phyloP scores from a whole-genome alignment of 2,329 filamentous ascomycete species.

The Daldinia sp. region DNA sequence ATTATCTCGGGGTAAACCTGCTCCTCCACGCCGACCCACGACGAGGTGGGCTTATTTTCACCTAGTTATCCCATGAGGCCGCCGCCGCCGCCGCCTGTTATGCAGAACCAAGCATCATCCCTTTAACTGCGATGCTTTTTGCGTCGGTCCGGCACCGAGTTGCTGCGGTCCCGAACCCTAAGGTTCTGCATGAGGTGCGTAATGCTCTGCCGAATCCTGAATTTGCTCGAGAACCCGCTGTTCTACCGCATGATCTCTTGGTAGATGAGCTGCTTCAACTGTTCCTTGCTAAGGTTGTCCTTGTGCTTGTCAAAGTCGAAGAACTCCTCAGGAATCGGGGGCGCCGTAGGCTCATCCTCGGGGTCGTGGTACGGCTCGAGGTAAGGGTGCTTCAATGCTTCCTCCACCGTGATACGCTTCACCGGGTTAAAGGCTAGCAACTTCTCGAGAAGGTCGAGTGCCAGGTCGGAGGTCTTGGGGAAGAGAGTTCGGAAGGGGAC shows the following conservation, averaged over 20 bases:
- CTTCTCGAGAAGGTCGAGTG: conserved; percentile 92
- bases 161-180: background rate
- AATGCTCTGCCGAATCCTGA: conserved; percentile 1
- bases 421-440: conserved; percentile 97
- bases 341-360: conserved; percentile 95
- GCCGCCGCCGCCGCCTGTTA: conserved; percentile 2
- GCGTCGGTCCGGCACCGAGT: background rate
- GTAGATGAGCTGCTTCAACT: conserved; percentile 96
- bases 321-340: conserved; percentile 97
- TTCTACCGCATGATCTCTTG: conserved; percentile 84
- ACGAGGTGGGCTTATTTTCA: background rate
- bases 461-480: conserved; percentile 98
- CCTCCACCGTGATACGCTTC: conserved; percentile 98
- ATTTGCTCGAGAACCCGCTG: conserved; percentile 7
- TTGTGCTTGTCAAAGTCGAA: conserved; percentile 99
- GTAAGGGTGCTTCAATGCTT: conserved; percentile 96
- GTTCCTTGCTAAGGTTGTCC: conserved; percentile 97
- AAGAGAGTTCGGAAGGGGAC: conserved; percentile 97
- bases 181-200: conserved; percentile 8
- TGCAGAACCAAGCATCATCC: background rate
- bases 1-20: background rate
- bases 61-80: conserved; percentile 5
- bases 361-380: conserved; percentile 99
- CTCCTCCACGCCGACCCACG: background rate
- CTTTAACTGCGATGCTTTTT: background rate